Percentiles rank a stretch among this genome's conserved stretches.
Evolutionary conservation across 106 monocot species (phyloP).

Genomic region (Narthecium ossifragum): DNA sequence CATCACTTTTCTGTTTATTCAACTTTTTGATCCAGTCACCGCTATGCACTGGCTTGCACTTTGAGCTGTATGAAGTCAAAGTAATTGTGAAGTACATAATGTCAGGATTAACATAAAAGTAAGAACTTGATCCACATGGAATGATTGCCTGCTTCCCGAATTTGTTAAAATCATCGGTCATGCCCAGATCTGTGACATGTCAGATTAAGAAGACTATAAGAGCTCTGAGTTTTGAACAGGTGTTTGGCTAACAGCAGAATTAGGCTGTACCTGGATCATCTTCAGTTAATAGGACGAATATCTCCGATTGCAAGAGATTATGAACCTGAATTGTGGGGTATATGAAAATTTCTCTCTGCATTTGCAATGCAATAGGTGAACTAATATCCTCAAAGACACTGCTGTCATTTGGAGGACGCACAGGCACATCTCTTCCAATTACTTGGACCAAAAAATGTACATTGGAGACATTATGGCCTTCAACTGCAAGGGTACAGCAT

Average conservation of each 20-base stretch:
- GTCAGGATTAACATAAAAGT: constrained; percentile 74
- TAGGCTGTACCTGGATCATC: constrained; percentile 45
- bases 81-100: constrained; percentile 50
- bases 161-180: constrained; percentile 7
- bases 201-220: not conserved
- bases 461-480: constrained; percentile 33
- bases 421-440: constrained; percentile 69
- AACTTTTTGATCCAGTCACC: constrained; percentile 65
- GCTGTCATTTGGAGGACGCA: constrained; percentile 38
- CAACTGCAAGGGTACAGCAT: constrained; percentile 42
- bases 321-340: constrained; percentile 68
- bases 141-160: constrained; percentile 50
- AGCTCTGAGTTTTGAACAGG: not conserved
- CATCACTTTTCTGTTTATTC: constrained; percentile 42
- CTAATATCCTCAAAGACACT: constrained; percentile 11
- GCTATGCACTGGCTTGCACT: constrained; percentile 63
- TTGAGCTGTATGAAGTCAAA: constrained; percentile 47
- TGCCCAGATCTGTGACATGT: constrained; percentile 33
- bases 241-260: not conserved
- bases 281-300: constrained; percentile 55
- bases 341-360: constrained; percentile 80
- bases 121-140: constrained; percentile 56
- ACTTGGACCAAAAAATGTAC: constrained; percentile 67
- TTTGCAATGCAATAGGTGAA: constrained; percentile 51
- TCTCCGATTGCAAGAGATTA: constrained; percentile 66